Conservation (phyloP, 306 rosid species). For the Ziziphus jujuba region DNA sequence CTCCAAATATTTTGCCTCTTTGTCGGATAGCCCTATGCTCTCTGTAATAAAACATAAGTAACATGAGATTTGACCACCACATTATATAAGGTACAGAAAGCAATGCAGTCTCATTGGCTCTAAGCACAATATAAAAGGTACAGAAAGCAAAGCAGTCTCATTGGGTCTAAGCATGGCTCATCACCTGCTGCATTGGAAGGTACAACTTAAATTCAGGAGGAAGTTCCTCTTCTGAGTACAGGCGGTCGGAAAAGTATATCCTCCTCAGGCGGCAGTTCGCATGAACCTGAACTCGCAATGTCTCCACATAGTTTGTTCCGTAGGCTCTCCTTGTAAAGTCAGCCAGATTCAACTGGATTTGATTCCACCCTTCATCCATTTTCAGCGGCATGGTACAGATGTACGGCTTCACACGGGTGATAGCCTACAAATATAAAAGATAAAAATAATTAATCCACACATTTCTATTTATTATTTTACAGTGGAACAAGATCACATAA, state of each 20-base stretch:
- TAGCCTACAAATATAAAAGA: conserved; percentile 45
- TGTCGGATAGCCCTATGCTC: conserved; percentile 10
- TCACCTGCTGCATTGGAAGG: conserved; percentile 82
- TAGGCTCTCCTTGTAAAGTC: conserved; percentile 94
- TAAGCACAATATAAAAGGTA: neutral
- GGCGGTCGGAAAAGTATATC: conserved; percentile 88
- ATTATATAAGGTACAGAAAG: neutral
- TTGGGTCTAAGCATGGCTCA: neutral
- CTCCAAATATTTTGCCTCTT: too few species aligned
- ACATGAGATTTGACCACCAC: neutral
- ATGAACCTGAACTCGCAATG: conserved; percentile 93
- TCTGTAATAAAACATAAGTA: conserved; percentile 29
- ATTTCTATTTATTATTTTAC: neutral
- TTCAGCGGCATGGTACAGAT: conserved; percentile 93
- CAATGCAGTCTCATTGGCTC: neutral
- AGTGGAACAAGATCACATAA: neutral
- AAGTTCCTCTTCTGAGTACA: conserved; percentile 95
- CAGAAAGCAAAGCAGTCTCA: neutral
- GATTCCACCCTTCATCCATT: conserved; percentile 96
- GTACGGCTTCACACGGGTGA: conserved; percentile 83
- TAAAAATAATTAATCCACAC: neutral
- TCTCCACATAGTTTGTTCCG: conserved; percentile 96
- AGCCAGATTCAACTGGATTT: conserved; percentile 77
- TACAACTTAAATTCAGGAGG: conserved; percentile 89
- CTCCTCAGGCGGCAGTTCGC: conserved; percentile 94